Conservation (phyloP, 306 rosid genomes). For the Trifolium pratense region DNA sequence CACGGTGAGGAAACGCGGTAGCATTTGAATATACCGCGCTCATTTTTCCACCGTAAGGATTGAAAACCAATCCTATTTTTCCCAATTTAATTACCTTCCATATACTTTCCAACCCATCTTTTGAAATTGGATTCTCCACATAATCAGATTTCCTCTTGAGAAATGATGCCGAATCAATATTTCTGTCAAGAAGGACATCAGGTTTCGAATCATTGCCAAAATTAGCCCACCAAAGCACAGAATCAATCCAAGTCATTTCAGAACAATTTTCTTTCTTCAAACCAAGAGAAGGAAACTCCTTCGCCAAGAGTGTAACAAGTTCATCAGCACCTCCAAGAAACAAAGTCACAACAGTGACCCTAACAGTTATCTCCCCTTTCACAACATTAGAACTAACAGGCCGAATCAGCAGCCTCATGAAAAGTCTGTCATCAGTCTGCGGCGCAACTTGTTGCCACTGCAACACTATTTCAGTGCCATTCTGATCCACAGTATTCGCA, state of each 20-base stretch:
- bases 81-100: conserved; percentile 51
- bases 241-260: conserved; percentile 47
- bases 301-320: conserved; percentile 27
- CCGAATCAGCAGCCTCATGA: background rate
- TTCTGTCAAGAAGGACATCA: conserved; percentile 43
- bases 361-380: background rate
- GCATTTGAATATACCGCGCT: conserved; percentile 31
- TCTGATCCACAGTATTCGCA: conserved; percentile 28
- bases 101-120: conserved; percentile 47
- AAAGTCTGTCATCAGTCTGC: background rate
- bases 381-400: background rate
- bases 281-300: conserved; percentile 39
- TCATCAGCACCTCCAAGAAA: conserved; percentile 43
- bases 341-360: conserved; percentile 9
- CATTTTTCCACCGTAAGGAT: conserved; percentile 61
- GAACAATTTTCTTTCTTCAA: conserved; percentile 35
- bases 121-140: conserved; percentile 44
- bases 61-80: conserved; percentile 49
- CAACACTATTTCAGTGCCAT: background rate
- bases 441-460: conserved; percentile 17
- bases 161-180: conserved; percentile 25
- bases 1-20: conserved; percentile 53
- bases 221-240: conserved; percentile 44
- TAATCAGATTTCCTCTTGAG: conserved; percentile 59
- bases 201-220: conserved; percentile 35